phyloP scores from a whole-genome alignment of 2,329 filamentous ascomycete genomes.

The Venturia aucupariae region DNA sequence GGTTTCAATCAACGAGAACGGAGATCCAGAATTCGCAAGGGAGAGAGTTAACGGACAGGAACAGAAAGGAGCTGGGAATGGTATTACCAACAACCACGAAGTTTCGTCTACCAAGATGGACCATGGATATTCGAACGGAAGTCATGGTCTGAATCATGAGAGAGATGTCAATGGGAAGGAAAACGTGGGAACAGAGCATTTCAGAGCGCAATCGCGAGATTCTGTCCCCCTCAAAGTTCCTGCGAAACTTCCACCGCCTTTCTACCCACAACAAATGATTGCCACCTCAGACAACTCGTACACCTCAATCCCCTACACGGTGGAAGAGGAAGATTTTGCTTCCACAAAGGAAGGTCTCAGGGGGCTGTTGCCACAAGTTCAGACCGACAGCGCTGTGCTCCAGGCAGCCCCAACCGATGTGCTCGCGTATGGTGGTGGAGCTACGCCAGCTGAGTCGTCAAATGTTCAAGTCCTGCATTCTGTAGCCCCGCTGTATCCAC shows the following conservation, averaged over 20 bases:
- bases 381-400: background rate
- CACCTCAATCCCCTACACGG: background rate
- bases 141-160: background rate
- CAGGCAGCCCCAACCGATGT: background rate
- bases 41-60: background rate
- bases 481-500: background rate
- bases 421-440: background rate
- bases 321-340: background rate
- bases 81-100: background rate
- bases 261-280: background rate
- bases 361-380: background rate
- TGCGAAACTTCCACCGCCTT: background rate
- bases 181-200: background rate
- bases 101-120: background rate
- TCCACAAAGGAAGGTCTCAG: background rate
- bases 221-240: background rate
- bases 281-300: background rate
- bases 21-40: background rate
- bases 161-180: background rate
- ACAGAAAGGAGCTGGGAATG: background rate
- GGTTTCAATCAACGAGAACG: background rate
- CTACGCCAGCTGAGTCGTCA: background rate
- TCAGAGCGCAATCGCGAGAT: background rate
- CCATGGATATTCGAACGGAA: background rate
- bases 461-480: background rate